Base-by-base conservation (phyloP, 768 basidiomycete genomes). In the Boletus pseudo-olivaceus region DNA sequence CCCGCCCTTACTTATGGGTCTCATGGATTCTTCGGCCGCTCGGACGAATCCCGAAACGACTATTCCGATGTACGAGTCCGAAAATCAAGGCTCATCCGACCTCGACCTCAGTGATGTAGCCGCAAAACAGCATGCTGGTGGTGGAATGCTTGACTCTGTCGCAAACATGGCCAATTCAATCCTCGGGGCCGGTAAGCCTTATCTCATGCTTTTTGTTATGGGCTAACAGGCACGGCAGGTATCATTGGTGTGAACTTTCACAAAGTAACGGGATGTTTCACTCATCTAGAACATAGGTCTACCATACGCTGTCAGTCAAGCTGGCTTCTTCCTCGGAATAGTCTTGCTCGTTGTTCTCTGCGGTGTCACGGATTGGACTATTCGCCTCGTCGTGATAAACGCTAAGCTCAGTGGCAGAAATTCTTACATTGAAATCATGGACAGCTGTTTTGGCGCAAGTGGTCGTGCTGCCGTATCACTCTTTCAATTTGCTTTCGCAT, bases 121-220 rank as follows among this genome's bases (percentile, higher is more conserved):
- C 40, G 77, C 79, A 20, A 87, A 87, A 67, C 75, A 77, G 42
- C 76, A 72, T 37, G 80, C 84, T 0, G 88, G 90, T 42, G 90
- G 91, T 20, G 84, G 85, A 0, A 71, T 93, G 75, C 10, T 92
- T 1, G 85, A 90, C 64, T 92, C 90, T 8, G 79, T 91, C 54
- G 88, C 90, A 20, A 90, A 95, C 68, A 97, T 97, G 96, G 90
- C 93, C 20, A 98, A 98, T 67, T 93, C 91, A 2, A 97, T 98
- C 33, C 74, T 98, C 14, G 95, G 95, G 40, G 95, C 95, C 65
- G 94, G 93, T 82, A 71, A 74, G 76, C 47, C 57, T 35, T 45
- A 29, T 50, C 39, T 39, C 14, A 7, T 41, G 26, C 20, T 10
- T 47, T 7, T 52, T 35, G 8, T 34, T 62, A 61, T 59, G 52